Conservation (phyloP, 495 filamentous ascomycete species). For the Barbatosphaeria neglecta region DNA sequence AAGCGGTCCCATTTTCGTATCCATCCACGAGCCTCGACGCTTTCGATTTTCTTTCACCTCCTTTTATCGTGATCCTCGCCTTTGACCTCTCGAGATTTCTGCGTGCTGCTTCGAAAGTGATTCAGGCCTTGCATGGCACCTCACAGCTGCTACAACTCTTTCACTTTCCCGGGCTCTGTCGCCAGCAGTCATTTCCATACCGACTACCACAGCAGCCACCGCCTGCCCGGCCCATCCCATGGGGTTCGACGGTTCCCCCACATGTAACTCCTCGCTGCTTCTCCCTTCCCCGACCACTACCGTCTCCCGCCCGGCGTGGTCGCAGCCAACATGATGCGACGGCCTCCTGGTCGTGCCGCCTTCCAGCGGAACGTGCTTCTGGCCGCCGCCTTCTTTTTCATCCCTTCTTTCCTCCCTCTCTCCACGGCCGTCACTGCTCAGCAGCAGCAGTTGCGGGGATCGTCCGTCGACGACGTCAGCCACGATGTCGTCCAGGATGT, state of each 20-base stretch:
- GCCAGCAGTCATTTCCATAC: too few species aligned
- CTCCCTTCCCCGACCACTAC: conserved; percentile 4
- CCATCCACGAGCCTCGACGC: too few species aligned
- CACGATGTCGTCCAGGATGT: conserved; percentile 18
- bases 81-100: too few species aligned
- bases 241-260: neutral
- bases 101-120: too few species aligned
- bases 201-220: neutral
- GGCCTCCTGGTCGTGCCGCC: conserved; percentile 42
- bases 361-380: conserved; percentile 32
- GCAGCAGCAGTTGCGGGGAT: conserved; percentile 52
- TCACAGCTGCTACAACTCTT: too few species aligned
- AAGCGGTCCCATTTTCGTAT: too few species aligned
- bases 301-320: conserved; percentile 35
- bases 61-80: too few species aligned
- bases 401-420: conserved; percentile 40
- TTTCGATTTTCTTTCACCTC: too few species aligned
- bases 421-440: conserved; percentile 44
- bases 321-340: conserved; percentile 41
- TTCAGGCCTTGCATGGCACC: too few species aligned
- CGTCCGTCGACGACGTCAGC: too few species aligned
- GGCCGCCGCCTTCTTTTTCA: conserved; percentile 38
- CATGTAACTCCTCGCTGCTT: neutral
- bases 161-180: too few species aligned
- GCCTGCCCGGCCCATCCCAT: neutral